Conservation (phyloP, 2,329 filamentous ascomycete species). For the Calonectria crousiana region DNA sequence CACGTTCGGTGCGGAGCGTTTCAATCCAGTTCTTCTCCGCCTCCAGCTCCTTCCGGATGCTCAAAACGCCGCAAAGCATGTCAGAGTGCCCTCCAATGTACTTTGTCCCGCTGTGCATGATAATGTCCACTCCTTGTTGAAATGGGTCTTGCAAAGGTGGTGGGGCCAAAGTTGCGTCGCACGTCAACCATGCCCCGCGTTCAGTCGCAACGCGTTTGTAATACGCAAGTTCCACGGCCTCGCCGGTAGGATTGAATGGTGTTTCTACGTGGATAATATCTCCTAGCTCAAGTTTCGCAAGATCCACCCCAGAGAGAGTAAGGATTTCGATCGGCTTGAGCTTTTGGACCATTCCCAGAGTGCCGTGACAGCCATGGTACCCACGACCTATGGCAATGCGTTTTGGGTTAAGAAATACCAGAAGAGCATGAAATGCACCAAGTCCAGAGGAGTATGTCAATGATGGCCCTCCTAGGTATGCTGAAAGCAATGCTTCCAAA, state of each 20-base stretch:
- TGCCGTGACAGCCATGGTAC: slow-evolving; percentile 70
- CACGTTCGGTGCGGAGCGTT: slow-evolving; percentile 73
- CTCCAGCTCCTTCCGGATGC: slow-evolving; percentile 63
- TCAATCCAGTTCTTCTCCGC: slow-evolving; percentile 64
- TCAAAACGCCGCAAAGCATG: slow-evolving; percentile 86
- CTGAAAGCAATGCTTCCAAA: slow-evolving; percentile 83
- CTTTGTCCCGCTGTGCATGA: slow-evolving; percentile 94
- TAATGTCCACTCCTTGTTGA: slow-evolving; percentile 79
- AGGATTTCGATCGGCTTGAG: not conserved
- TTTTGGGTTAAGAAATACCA: slow-evolving; percentile 86
- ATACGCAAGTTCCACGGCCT: not conserved
- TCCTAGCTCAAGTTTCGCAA: slow-evolving; percentile 58
- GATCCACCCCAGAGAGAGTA: not conserved
- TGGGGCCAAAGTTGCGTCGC: slow-evolving; percentile 92
- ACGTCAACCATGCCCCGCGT: slow-evolving; percentile 78
- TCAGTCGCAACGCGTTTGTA: slow-evolving; percentile 75
- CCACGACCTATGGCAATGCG: slow-evolving; percentile 85
- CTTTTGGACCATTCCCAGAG: not conserved
- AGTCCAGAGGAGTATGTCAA: slow-evolving; percentile 89
- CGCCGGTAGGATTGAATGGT: slow-evolving; percentile 2
- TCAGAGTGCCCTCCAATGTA: slow-evolving; percentile 95
- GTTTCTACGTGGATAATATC: slow-evolving; percentile 17
- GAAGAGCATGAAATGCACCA: slow-evolving; percentile 86
- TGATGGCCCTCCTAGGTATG: slow-evolving; percentile 76
- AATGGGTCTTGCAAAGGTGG: slow-evolving; percentile 90